Conservation (phyloP, 1,284 basidiomycete genomes). For the Apiotrichum montevideense region DNA sequence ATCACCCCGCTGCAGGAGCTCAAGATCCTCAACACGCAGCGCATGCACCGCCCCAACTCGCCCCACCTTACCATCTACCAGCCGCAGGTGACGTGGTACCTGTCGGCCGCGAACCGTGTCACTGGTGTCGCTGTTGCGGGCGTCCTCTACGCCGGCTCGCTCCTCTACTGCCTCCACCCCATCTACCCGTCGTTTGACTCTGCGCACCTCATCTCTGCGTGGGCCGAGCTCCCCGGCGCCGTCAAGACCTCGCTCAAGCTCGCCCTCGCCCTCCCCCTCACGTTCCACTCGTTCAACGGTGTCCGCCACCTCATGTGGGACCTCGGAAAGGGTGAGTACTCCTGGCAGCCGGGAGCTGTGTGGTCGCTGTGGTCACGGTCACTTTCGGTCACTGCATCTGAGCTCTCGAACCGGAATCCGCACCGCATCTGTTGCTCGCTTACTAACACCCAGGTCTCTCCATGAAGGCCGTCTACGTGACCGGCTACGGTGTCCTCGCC, state of each 20-base stretch:
- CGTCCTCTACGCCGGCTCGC: conserved; percentile 80
- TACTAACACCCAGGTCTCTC: conserved; percentile 57
- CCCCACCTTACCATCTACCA: conserved; percentile 97
- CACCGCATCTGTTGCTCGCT: too few relatives aligned
- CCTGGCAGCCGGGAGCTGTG: too few relatives aligned
- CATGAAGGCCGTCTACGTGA: conserved; percentile 68
- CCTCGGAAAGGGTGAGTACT: conserved; percentile 69
- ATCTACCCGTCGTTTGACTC: conserved; percentile 59
- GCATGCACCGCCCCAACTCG: conserved; percentile 73
- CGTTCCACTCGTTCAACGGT: conserved; percentile 88
- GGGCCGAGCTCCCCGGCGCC: conserved; percentile 59
- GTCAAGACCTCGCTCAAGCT: conserved; percentile 71
- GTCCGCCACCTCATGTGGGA: conserved; percentile 91
- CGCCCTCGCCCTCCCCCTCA: conserved; percentile 72
- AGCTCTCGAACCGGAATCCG: too few relatives aligned
- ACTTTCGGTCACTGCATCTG: too few relatives aligned
- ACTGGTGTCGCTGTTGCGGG: conserved; percentile 74
- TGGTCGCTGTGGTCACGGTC: too few relatives aligned
- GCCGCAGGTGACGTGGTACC: conserved; percentile 81
- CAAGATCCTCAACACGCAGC: conserved; percentile 72
- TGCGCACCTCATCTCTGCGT: conserved; percentile 66
- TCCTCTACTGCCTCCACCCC: conserved; percentile 80
- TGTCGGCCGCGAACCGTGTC: conserved; percentile 76
- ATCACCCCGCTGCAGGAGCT: conserved; percentile 34
- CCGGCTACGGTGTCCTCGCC: conserved; percentile 78